Conservation (phyloP, 129 eudicot genomes). For the Centrapalus pauciflorus region DNA sequence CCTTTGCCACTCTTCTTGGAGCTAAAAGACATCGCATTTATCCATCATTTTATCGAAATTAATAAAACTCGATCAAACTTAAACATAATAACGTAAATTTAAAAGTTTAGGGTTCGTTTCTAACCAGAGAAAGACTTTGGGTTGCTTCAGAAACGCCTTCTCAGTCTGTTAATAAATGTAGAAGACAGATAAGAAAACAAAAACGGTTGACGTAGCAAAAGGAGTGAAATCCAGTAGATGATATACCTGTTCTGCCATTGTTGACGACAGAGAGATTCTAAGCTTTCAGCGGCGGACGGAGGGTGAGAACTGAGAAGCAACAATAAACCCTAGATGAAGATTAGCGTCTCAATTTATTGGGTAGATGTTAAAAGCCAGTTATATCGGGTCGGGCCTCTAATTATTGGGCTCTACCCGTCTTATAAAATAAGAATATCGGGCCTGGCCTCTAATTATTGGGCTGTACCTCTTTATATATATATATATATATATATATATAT, state of each 20-base stretch:
- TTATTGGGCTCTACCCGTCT: too few species aligned
- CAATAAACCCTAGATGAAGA: conserved; percentile 19
- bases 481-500: too few species aligned
- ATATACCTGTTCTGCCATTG: conserved; percentile 44
- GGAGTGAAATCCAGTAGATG: not conserved
- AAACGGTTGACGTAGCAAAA: not conserved
- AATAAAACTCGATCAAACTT: not conserved
- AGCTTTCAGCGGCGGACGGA: conserved; percentile 15
- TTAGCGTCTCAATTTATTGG: not conserved
- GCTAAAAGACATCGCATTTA: conserved; percentile 9
- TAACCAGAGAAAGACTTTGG: conserved; percentile 46
- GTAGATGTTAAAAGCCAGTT: too few species aligned
- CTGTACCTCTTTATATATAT: too few species aligned
- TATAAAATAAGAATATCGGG: too few species aligned
- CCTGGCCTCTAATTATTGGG: conserved; percentile 11
- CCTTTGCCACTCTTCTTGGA: conserved; percentile 55
- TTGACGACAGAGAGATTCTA: not conserved
- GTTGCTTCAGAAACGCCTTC: conserved; percentile 49
- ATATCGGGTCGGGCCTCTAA: too few species aligned
- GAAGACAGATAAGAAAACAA: not conserved
- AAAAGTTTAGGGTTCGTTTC: not conserved
- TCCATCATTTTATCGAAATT: not conserved
- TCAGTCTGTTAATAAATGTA: conserved; percentile 28
- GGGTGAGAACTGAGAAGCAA: not conserved
- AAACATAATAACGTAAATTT: not conserved